phyloP scores from a whole-genome alignment of 495 filamentous ascomycete genomes.

The Talaromyces nanjingensis region DNA sequence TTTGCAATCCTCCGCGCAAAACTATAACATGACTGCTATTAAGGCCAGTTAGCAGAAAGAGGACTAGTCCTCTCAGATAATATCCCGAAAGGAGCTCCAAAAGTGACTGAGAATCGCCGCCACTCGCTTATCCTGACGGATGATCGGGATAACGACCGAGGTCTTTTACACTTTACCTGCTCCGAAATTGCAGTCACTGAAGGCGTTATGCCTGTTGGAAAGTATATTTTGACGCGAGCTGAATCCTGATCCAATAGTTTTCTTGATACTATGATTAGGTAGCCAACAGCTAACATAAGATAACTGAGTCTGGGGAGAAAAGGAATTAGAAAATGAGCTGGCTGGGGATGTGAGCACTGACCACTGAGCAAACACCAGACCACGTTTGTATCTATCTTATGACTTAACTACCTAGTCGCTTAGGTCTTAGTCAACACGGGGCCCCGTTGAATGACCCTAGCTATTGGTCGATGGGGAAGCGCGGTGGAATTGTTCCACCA shows the following conservation, averaged over 20 bases:
- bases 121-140: neutral
- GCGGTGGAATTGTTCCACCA: neutral
- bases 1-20: neutral
- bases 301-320: neutral
- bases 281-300: neutral
- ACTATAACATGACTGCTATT: neutral
- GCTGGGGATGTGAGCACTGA: neutral
- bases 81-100: constrained; percentile 21
- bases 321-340: neutral
- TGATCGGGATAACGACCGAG: neutral
- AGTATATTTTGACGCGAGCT: neutral
- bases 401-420: neutral
- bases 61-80: neutral
- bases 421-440: neutral
- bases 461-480: neutral
- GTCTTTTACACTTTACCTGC: neutral
- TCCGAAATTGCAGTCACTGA: neutral
- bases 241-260: neutral
- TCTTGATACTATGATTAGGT: neutral
- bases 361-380: neutral
- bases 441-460: neutral
- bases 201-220: neutral
- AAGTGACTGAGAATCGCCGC: neutral
- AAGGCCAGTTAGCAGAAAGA: neutral
- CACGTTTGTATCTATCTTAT: neutral